These are phyloP conservation scores for Moniliella sp. DNA, from an alignment of 1,284 basidiomycete species.

Conservation along the genomic window DNA sequence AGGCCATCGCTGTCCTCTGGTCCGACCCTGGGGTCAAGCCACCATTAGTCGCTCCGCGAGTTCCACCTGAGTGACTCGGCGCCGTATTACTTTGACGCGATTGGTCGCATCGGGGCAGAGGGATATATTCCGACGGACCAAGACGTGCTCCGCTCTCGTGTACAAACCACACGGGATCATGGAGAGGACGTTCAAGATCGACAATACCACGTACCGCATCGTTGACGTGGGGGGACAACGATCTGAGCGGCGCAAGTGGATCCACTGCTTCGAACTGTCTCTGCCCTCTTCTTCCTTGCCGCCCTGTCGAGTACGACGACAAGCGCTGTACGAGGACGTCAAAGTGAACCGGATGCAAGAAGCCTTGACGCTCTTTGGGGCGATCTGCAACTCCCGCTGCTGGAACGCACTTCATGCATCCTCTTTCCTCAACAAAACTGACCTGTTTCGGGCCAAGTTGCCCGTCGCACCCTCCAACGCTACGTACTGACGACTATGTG, in stretches of 20 bases:
- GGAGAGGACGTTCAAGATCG: conserved; percentile 9
- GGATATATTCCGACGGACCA: conserved; percentile 8
- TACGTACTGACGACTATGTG: too few species aligned
- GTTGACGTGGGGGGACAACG: conserved; percentile 15
- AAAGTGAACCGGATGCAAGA: conserved; percentile 9
- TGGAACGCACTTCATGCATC: too few species aligned
- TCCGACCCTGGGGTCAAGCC: too few species aligned
- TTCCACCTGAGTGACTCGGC: too few species aligned
- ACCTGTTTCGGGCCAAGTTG: too few species aligned
- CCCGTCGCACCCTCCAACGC: too few species aligned
- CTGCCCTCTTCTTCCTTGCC: conserved; percentile 14
- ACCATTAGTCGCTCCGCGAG: too few species aligned
- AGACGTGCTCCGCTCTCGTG: conserved; percentile 16
- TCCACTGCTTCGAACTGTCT: conserved; percentile 7
- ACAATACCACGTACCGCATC: conserved; percentile 10
- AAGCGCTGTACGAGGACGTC: conserved; percentile 9
- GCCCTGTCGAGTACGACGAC: conserved; percentile 19
- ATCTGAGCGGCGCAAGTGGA: conserved; percentile 10
- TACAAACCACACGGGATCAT: conserved; percentile 14
- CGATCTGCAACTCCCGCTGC: too few species aligned
- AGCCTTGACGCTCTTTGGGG: conserved; percentile 8
- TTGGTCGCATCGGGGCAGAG: conserved; percentile 4
- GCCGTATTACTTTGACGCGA: too few species aligned
- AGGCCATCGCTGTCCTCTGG: too few species aligned
- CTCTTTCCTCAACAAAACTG: too few species aligned